Conservation (phyloP, 2,329 filamentous ascomycete genomes). For the Fusarium equiseti region DNA sequence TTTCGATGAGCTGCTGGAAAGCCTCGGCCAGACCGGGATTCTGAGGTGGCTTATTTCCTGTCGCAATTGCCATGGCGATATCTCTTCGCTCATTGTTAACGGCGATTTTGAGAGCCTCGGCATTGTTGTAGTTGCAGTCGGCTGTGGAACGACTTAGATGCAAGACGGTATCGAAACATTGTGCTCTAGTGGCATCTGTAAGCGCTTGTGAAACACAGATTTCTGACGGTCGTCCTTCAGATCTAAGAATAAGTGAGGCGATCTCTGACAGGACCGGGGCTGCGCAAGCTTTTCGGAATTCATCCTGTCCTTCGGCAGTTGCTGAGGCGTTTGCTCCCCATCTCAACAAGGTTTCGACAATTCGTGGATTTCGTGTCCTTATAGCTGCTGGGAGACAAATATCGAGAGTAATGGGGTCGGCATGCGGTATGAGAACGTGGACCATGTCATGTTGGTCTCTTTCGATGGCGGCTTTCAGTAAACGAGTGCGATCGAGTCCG, state of each 20-base stretch:
- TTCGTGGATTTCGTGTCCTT: slow-evolving; percentile 55
- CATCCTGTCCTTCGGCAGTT: slow-evolving; percentile 63
- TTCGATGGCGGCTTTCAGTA: slow-evolving; percentile 64
- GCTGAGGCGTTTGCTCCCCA: slow-evolving; percentile 64
- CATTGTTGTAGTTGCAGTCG: slow-evolving; percentile 64
- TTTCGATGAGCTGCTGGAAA: slow-evolving; percentile 61
- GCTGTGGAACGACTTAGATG: slow-evolving; percentile 65
- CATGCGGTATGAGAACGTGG: slow-evolving; percentile 65
- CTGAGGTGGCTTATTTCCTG: slow-evolving; percentile 65
- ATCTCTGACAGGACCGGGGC: slow-evolving; percentile 60
- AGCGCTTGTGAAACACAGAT: slow-evolving; percentile 62
- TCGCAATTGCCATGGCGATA: slow-evolving; percentile 66
- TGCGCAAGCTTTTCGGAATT: slow-evolving; percentile 65
- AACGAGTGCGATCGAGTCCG: slow-evolving; percentile 61
- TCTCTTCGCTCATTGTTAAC: slow-evolving; percentile 64
- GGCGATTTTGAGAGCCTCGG: slow-evolving; percentile 64
- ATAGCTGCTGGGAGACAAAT: slow-evolving; percentile 63
- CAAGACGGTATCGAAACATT: slow-evolving; percentile 63
- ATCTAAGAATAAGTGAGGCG: slow-evolving; percentile 62
- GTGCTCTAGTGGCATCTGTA: slow-evolving; percentile 63
- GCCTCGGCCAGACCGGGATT: slow-evolving; percentile 62
- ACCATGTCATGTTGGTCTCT: slow-evolving; percentile 65
- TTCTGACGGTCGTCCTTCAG: slow-evolving; percentile 60
- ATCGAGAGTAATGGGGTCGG: slow-evolving; percentile 64
- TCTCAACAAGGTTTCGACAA: slow-evolving; percentile 62